These are phyloP conservation scores for Jimgerdemannia lactiflua DNA, from an alignment of 192 early-diverging fungal species.

Conservation along the genomic window DNA sequence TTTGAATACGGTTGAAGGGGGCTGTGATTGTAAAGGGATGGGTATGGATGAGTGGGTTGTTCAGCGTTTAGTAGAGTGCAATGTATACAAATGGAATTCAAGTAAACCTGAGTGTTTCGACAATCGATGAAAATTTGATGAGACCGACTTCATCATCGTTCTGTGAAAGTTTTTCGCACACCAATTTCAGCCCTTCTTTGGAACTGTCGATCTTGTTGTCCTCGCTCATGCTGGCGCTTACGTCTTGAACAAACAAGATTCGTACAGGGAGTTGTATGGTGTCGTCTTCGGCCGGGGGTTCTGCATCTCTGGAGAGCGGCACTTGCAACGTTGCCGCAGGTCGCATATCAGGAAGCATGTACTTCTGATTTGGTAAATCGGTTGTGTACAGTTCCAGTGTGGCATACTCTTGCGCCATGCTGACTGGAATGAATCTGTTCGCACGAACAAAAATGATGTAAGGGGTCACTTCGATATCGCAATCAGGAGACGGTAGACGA, in stretches of 20 bases:
- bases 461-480: neutral
- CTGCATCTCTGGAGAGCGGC: neutral
- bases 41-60: too few relatives aligned
- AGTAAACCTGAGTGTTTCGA: neutral
- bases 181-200: neutral
- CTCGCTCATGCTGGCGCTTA: neutral
- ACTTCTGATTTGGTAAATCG: neutral
- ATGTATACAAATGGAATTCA: neutral
- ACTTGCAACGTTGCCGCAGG: neutral
- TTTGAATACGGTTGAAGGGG: neutral
- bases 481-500: neutral
- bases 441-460: neutral
- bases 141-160: neutral
- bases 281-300: too few relatives aligned
- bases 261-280: neutral
- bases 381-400: neutral
- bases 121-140: neutral
- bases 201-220: neutral
- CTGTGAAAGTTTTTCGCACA: neutral
- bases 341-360: neutral
- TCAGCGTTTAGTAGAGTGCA: neutral
- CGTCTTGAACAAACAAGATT: neutral
- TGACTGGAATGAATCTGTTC: neutral
- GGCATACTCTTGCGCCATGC: neutral
- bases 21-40: neutral